These are phyloP conservation scores for Ormosia emarginata DNA, from an alignment of 306 rosid species.

Conservation along the genomic window DNA sequence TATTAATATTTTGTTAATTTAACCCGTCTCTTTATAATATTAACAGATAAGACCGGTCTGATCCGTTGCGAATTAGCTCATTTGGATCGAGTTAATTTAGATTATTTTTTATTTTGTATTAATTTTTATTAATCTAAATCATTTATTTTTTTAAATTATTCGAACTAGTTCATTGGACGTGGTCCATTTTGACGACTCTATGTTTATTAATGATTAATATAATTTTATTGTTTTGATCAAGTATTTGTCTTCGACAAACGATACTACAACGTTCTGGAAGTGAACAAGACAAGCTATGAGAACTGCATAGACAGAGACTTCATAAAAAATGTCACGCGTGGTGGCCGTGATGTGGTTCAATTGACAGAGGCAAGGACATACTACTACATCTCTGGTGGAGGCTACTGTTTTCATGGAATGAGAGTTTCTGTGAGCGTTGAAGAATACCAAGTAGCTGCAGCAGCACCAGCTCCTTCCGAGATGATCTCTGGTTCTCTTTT, in stretches of 20 bases:
- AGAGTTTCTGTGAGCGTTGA: slow-evolving; percentile 41
- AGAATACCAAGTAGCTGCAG: background rate
- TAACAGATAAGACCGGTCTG: too few relatives aligned
- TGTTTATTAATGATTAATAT: background rate
- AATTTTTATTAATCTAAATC: too few relatives aligned
- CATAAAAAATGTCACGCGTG: slow-evolving; percentile 56
- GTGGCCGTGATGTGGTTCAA: slow-evolving; percentile 73
- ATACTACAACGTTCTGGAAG: slow-evolving; percentile 66
- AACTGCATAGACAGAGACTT: slow-evolving; percentile 51
- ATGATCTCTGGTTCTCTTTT: background rate
- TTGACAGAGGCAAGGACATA: slow-evolving; percentile 47
- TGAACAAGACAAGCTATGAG: slow-evolving; percentile 63
- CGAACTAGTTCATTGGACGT: too few relatives aligned
- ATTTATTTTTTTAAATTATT: too few relatives aligned
- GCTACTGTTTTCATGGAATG: slow-evolving; percentile 74
- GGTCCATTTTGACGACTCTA: too few relatives aligned
- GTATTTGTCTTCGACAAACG: slow-evolving; percentile 64
- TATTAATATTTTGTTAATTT: too few relatives aligned
- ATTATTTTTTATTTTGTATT: too few relatives aligned
- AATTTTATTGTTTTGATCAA: background rate
- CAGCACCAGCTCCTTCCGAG: slow-evolving; percentile 16
- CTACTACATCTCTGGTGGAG: slow-evolving; percentile 57
- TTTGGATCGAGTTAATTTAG: too few relatives aligned
- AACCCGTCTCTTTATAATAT: too few relatives aligned
- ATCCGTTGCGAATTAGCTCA: too few relatives aligned